Percentiles rank a stretch among this genome's conserved stretches.
Conservation (phyloP, 1,284 basidiomycete species). For the Puccinia horiana region DNA sequence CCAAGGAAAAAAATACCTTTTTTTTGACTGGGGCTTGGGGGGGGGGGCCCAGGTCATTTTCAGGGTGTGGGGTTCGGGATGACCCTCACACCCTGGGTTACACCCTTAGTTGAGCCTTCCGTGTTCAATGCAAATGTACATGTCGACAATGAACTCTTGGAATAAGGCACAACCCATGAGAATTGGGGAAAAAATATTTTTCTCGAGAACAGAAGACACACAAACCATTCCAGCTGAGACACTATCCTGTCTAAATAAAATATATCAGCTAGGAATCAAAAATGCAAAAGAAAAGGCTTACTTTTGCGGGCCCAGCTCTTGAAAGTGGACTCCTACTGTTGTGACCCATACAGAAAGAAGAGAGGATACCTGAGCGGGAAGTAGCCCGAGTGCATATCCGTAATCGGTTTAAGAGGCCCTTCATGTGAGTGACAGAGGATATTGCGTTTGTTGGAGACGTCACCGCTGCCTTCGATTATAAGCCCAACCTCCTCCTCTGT, state of each 20-base stretch:
- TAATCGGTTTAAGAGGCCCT: background rate
- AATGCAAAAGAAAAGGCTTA: too few species aligned
- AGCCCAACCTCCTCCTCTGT: background rate
- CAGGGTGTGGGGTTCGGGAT: too few species aligned
- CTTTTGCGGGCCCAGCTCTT: slow-evolving; percentile 53
- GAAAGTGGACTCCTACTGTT: background rate
- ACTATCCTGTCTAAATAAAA: slow-evolving; percentile 54
- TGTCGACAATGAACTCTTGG: slow-evolving; percentile 21
- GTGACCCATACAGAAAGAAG: slow-evolving; percentile 5
- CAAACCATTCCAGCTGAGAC: slow-evolving; percentile 16
- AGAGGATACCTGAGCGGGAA: slow-evolving; percentile 11
- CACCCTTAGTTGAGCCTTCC: background rate
- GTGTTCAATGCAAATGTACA: slow-evolving; percentile 15
- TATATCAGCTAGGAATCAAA: too few species aligned
- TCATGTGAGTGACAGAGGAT: background rate
- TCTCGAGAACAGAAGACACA: background rate
- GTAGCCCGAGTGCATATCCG: slow-evolving; percentile 12
- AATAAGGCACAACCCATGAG: slow-evolving; percentile 53
- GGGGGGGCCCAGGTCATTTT: too few species aligned
- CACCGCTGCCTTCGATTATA: background rate
- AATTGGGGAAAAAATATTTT: slow-evolving; percentile 55
- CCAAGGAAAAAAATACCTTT: too few species aligned
- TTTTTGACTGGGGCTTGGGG: too few species aligned
- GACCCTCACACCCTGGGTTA: too few species aligned
- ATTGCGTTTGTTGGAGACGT: background rate